These are phyloP conservation scores for Metschnikowia bowlesiae DNA, from an alignment of 805 yeast genomes.

Conservation along the genomic window DNA sequence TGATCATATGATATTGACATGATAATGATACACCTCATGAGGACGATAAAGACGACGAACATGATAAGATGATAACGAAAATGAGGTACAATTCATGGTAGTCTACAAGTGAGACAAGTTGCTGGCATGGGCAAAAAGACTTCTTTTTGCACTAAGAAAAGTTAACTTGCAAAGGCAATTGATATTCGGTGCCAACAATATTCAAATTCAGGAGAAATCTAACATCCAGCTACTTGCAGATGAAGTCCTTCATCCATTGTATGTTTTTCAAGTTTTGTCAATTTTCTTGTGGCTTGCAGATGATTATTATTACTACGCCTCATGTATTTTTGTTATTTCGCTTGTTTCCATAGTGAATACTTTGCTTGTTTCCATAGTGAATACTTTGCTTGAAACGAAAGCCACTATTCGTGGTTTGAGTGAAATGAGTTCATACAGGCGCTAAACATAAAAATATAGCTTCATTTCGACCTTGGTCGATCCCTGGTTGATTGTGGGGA, in stretches of 20 bases:
- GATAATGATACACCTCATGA: no score
- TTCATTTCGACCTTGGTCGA: no score
- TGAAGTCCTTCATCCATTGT: constrained; percentile 93
- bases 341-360: constrained; percentile 75
- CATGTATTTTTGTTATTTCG: constrained; percentile 86
- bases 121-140: no score
- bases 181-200: constrained; percentile 75
- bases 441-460: no score
- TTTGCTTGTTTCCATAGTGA: constrained; percentile 74
- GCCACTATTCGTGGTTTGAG: constrained; percentile 67
- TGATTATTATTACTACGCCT: constrained; percentile 89
- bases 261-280: constrained; percentile 90
- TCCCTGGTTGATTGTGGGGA: no score
- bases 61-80: no score
- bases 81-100: no score
- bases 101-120: no score
- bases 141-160: no score
- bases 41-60: no score
- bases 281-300: constrained; percentile 89
- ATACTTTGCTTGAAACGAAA: constrained; percentile 83
- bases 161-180: constrained; percentile 45
- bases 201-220: constrained; percentile 73
- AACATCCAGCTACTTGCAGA: constrained; percentile 63
- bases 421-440: constrained; percentile 61
- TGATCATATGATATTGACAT: no score